Percentiles rank a stretch among this genome's conserved stretches.
Conservation (phyloP, 2,329 filamentous ascomycete species). For the Onygenales sp. region DNA sequence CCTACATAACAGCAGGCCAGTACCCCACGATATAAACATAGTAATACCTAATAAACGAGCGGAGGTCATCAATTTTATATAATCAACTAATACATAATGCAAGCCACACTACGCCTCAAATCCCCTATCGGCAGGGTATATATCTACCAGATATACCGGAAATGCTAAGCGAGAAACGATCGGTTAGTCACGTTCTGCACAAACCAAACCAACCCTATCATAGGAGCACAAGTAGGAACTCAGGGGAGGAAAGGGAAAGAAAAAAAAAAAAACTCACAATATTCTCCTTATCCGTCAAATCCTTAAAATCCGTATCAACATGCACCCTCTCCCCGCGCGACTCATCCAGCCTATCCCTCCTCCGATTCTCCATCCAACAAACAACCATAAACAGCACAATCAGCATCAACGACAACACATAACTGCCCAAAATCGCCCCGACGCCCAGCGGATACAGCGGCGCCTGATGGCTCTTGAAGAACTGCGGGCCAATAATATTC, state of each 20-base stretch:
- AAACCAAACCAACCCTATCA: neutral
- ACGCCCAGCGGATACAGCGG: slow-evolving; percentile 14
- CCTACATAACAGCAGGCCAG: too few relatives aligned
- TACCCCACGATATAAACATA: too few relatives aligned
- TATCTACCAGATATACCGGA: neutral
- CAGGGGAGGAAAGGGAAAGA: too few relatives aligned
- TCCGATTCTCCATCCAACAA: slow-evolving; percentile 22
- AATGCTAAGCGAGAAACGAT: neutral
- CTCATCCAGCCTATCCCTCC: slow-evolving; percentile 15
- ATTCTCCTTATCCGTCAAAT: slow-evolving; percentile 24
- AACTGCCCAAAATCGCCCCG: neutral
- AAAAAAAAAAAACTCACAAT: neutral
- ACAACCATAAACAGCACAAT: slow-evolving; percentile 12
- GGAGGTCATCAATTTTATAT: too few relatives aligned
- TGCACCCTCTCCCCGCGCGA: slow-evolving; percentile 7
- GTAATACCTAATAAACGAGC: too few relatives aligned
- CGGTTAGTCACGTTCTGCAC: neutral
- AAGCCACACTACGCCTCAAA: too few relatives aligned
- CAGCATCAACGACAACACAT: neutral
- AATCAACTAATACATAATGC: too few relatives aligned
- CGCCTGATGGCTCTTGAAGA: slow-evolving; percentile 32
- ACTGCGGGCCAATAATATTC: slow-evolving; percentile 37
- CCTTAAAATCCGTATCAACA: slow-evolving; percentile 21
- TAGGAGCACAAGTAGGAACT: neutral
- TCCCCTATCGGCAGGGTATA: too few relatives aligned